Evolutionary conservation across 2,329 filamentous ascomycete species (phyloP).

Genomic region (Bipolaris victoriae): DNA sequence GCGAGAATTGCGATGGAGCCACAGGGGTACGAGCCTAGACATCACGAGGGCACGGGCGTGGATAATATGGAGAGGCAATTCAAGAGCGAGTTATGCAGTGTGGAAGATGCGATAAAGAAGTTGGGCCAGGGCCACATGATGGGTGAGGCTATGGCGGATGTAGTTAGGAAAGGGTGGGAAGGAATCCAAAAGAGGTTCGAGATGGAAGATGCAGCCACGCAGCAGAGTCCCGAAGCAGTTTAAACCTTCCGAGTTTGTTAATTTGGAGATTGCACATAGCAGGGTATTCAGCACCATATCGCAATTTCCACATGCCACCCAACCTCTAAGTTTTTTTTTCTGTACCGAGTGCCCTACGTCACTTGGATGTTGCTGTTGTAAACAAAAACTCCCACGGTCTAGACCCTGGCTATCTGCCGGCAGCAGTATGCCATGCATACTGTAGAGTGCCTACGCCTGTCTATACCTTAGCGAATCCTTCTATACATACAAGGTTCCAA

Average conservation of each 20-base stretch:
- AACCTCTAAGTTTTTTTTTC: background rate
- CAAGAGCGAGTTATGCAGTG: slow-evolving; percentile 49
- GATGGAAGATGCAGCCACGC: slow-evolving; percentile 30
- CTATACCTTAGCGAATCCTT: no score
- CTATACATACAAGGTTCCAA: no score
- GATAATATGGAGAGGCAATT: slow-evolving; percentile 56
- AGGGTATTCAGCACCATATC: background rate
- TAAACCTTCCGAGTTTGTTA: slow-evolving; percentile 3
- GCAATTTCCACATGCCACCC: background rate
- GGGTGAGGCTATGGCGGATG: slow-evolving; percentile 53
- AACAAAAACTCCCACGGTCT: no score
- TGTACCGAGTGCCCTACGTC: background rate
- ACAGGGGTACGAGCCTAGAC: slow-evolving; percentile 52
- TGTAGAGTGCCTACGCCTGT: no score
- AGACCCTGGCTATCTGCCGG: no score
- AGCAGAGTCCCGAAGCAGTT: slow-evolving; percentile 28
- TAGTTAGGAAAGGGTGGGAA: slow-evolving; percentile 55
- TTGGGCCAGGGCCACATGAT: slow-evolving; percentile 37
- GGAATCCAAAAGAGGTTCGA: slow-evolving; percentile 48
- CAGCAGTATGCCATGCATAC: no score
- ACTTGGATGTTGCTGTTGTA: no score
- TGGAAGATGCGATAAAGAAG: slow-evolving; percentile 52
- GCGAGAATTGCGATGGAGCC: slow-evolving; percentile 50
- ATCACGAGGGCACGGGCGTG: slow-evolving; percentile 57
- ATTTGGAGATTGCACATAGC: background rate